These are phyloP conservation scores for Dryas octopetala DNA, from an alignment of 306 rosid species.

Conservation along the genomic window DNA sequence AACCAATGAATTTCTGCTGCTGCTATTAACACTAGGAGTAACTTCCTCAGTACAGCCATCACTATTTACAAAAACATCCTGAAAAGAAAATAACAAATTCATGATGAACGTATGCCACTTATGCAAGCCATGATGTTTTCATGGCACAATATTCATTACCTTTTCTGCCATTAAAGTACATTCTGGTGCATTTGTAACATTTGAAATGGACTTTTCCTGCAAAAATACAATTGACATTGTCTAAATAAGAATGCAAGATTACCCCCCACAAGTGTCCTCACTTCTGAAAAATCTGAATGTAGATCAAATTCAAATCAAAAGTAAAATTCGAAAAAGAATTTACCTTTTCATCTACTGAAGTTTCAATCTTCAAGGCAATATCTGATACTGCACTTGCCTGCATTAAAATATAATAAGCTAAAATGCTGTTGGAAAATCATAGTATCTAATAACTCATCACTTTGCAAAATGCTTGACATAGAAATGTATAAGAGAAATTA, in stretches of 20 bases:
- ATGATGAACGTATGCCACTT: background rate
- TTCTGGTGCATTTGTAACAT: constrained; percentile 25
- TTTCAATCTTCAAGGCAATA: constrained; percentile 15
- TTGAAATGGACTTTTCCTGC: constrained; percentile 32
- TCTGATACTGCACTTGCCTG: constrained; percentile 27
- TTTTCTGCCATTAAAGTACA: constrained; percentile 30
- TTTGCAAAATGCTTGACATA: background rate
- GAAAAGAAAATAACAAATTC: constrained; percentile 4
- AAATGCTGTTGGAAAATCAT: background rate
- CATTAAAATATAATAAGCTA: constrained; percentile 20
- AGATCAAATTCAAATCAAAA: background rate
- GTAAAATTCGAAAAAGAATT: background rate
- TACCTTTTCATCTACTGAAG: constrained; percentile 29
- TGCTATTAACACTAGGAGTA: constrained; percentile 21
- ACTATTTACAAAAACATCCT: constrained; percentile 36
- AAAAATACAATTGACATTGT: background rate
- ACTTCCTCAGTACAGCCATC: constrained; percentile 35
- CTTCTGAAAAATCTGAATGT: background rate
- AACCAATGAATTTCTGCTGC: constrained; percentile 21
- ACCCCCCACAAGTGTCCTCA: background rate
- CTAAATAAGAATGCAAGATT: background rate
- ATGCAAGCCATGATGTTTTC: background rate
- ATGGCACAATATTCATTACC: constrained; percentile 26
- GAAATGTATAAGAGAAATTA: background rate
- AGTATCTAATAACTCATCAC: background rate